Conservation (phyloP, 495 filamentous ascomycete genomes). For the Hyphodiscus hymeniophilus region DNA sequence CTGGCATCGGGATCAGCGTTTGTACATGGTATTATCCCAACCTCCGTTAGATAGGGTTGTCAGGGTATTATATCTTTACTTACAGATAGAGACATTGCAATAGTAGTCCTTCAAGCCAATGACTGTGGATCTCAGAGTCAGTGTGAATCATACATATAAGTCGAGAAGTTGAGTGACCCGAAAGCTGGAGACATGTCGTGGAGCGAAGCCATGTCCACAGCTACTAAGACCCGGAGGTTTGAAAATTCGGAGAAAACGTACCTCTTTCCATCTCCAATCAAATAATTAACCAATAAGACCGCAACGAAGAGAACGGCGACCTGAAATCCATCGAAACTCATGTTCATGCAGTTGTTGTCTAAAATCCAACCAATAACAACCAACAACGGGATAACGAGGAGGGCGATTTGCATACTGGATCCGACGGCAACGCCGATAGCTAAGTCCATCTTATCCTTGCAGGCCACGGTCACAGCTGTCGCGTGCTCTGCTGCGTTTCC, state of each 20-base stretch:
- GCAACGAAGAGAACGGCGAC: conserved; percentile 71
- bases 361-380: conserved; percentile 79
- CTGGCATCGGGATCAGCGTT: background rate
- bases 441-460: conserved; percentile 88
- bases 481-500: conserved; percentile 86
- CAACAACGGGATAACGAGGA: conserved; percentile 69
- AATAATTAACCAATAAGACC: conserved; percentile 74
- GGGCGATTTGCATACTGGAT: conserved; percentile 79
- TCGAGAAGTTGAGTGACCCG: too few relatives aligned
- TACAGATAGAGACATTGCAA: conserved; percentile 59
- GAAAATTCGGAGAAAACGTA: too few relatives aligned
- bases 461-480: conserved; percentile 76
- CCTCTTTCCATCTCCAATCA: background rate
- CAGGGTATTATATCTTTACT: conserved; percentile 22
- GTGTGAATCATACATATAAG: too few relatives aligned
- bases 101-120: conserved; percentile 69
- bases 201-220: too few relatives aligned
- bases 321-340: conserved; percentile 77
- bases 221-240: too few relatives aligned
- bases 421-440: conserved; percentile 80
- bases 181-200: too few relatives aligned
- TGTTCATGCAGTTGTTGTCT: conserved; percentile 57
- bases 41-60: background rate
- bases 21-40: background rate
- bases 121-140: too few relatives aligned